These are phyloP conservation scores for Psilocybe tampanensis DNA, from an alignment of 768 basidiomycete genomes.

Conservation along the genomic window DNA sequence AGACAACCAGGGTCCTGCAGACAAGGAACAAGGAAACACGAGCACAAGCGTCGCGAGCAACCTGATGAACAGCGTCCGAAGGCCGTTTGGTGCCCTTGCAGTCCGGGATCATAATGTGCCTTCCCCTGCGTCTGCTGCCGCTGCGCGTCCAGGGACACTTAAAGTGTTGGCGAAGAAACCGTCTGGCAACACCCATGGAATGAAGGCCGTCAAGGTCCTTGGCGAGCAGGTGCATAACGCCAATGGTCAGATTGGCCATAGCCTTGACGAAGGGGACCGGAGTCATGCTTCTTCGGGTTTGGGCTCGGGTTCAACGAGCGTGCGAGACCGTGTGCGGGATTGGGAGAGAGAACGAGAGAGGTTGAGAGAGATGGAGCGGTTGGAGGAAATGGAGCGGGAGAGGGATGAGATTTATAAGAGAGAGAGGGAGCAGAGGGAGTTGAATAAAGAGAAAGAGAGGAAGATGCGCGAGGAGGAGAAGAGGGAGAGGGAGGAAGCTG, in stretches of 20 bases:
- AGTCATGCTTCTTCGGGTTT: too few relatives aligned
- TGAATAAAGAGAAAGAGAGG: conserved; percentile 25
- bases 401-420: conserved; percentile 43
- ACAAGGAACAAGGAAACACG: conserved; percentile 10
- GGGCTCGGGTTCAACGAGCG: conserved; percentile 49
- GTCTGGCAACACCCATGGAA: conserved; percentile 26
- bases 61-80: conserved; percentile 23
- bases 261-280: conserved; percentile 18
- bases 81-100: conserved; percentile 33
- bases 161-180: conserved; percentile 26
- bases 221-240: conserved; percentile 17
- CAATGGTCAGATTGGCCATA: too few relatives aligned
- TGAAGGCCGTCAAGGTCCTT: conserved; percentile 26
- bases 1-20: neutral
- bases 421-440: conserved; percentile 34
- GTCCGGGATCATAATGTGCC: conserved; percentile 25
- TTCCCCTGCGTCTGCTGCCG: neutral
- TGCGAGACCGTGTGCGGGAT: conserved; percentile 66
- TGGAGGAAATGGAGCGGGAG: conserved; percentile 60
- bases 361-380: conserved; percentile 65
- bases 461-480: conserved; percentile 6
- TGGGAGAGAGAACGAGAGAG: conserved; percentile 77
- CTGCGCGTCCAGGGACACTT: conserved; percentile 12
- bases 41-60: conserved; percentile 6
- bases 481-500: conserved; percentile 7